Evolutionary conservation across 805 yeast species (phyloP).

Genomic region (Pichia insulana): DNA sequence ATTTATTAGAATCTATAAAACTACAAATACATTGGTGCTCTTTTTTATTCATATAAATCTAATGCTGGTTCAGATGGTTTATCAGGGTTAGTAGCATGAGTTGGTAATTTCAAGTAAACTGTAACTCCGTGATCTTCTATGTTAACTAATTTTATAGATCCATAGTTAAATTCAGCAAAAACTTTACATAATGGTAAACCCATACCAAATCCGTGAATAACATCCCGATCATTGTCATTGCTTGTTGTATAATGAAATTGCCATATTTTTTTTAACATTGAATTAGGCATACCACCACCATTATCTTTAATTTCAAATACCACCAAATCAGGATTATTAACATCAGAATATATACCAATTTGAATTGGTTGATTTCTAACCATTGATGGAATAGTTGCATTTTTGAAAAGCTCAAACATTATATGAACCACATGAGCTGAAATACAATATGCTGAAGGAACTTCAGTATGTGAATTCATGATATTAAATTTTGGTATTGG

Average conservation of each 20-base stretch:
- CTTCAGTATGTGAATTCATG: background rate
- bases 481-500: slow-evolving; percentile 23
- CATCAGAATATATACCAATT: slow-evolving; percentile 9
- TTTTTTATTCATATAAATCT: too few relatives aligned
- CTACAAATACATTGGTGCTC: too few relatives aligned
- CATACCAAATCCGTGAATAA: slow-evolving; percentile 28
- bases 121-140: slow-evolving; percentile 20
- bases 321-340: slow-evolving; percentile 5
- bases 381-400: slow-evolving; percentile 25
- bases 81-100: background rate
- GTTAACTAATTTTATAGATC: slow-evolving; percentile 18
- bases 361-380: slow-evolving; percentile 14
- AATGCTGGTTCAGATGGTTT: too few relatives aligned
- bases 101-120: slow-evolving; percentile 20
- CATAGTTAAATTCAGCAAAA: slow-evolving; percentile 21
- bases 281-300: slow-evolving; percentile 25
- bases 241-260: slow-evolving; percentile 27
- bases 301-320: slow-evolving; percentile 20
- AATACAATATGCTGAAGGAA: slow-evolving; percentile 16
- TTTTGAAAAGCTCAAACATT: slow-evolving; percentile 25
- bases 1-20: background rate
- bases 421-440: slow-evolving; percentile 25
- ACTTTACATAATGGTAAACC: slow-evolving; percentile 26
- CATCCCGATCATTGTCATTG: slow-evolving; percentile 16
- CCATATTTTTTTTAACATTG: slow-evolving; percentile 20